Evolutionary conservation across 2,329 filamentous ascomycete species (phyloP).

Genomic region (Sphaceloma murrayae): DNA sequence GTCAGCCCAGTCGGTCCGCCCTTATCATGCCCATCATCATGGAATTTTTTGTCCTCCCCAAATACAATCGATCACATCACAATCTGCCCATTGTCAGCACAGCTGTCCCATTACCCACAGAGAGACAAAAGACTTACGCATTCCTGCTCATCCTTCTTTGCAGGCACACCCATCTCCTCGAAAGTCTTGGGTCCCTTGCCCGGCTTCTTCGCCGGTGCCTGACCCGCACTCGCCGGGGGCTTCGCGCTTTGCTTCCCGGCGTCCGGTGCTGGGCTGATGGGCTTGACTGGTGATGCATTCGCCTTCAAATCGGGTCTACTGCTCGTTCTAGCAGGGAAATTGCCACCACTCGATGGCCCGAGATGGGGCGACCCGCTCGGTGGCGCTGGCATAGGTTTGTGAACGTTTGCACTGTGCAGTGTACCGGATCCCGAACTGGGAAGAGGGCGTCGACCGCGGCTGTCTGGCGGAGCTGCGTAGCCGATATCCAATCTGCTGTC

Average conservation of each 20-base stretch:
- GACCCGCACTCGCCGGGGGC: conserved; percentile 23
- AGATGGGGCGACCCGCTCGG: conserved; percentile 1
- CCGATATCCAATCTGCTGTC: conserved; percentile 31
- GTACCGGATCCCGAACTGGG: conserved; percentile 4
- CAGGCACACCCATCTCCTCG: conserved; percentile 93
- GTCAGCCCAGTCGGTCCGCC: no score
- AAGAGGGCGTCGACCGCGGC: conserved; percentile 25
- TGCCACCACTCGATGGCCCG: neutral
- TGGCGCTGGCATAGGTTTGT: conserved; percentile 11
- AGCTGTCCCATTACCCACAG: neutral
- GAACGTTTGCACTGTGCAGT: neutral
- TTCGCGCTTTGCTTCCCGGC: conserved; percentile 19
- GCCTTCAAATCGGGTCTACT: conserved; percentile 11
- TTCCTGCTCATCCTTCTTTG: conserved; percentile 73
- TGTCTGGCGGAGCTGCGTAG: conserved; percentile 37
- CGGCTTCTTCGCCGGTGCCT: conserved; percentile 33
- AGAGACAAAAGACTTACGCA: conserved; percentile 58
- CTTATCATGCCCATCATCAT: no score
- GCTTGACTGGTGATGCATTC: conserved; percentile 3
- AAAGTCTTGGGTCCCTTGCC: conserved; percentile 87
- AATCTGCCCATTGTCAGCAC: neutral
- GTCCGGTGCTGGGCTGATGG: conserved; percentile 16
- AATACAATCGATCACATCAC: conserved; percentile 11
- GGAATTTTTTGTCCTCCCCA: no score
- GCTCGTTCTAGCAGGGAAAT: conserved; percentile 8